Evolutionary conservation across 2,329 filamentous ascomycete genomes (phyloP), one percentile per base, ranked within the genome.

Genomic region (Aspergillus pseudoglaucus): DNA sequence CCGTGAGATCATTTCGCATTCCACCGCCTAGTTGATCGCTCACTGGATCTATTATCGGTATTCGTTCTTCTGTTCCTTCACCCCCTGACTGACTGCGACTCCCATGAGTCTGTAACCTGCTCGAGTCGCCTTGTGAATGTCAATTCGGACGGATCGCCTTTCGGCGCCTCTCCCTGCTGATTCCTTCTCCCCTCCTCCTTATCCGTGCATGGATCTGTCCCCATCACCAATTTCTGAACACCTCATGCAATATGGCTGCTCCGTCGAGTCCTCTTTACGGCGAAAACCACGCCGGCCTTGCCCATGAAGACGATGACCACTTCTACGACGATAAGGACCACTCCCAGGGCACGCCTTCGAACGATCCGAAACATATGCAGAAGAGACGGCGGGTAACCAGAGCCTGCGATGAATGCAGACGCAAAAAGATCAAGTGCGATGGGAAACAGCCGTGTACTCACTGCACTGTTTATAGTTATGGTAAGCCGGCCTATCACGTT

Each of bases 381-480:
- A 90, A 91, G 65, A 78, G 87, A 52, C 78, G 87, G 47, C 78
- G 88, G 62, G 87, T 91, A 40, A 90, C 87, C 17, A 78, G 88
- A 59, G 87, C 87, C 37, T 91, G 87, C 68, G 87, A 90, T 59
- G 85, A 90, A 67, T 91, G 87, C 64, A 80, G 87, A 48, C 79
- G 87, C 57, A 91, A 91, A 67, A 91, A 91, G 69, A 91, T 91
- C 62, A 91, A 90, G 66, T 91, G 87, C 59, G 87, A 90, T 65
- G 87, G 87, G 57, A 89, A 90, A 67, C 87, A 90, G 65, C 88
- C 88, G 8, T 93, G 88, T 70, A 96, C 90, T 0, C 93, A 97
- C 69, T 98, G 93, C 68, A 95, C 90, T 9, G 90, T 97, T 44
- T 98, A 98, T 70, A 96, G 90, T 66, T 98, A 98, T 75, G 91